Base-by-base conservation (phyloP, 495 filamentous ascomycete species). In the Neurospora sp. region DNA sequence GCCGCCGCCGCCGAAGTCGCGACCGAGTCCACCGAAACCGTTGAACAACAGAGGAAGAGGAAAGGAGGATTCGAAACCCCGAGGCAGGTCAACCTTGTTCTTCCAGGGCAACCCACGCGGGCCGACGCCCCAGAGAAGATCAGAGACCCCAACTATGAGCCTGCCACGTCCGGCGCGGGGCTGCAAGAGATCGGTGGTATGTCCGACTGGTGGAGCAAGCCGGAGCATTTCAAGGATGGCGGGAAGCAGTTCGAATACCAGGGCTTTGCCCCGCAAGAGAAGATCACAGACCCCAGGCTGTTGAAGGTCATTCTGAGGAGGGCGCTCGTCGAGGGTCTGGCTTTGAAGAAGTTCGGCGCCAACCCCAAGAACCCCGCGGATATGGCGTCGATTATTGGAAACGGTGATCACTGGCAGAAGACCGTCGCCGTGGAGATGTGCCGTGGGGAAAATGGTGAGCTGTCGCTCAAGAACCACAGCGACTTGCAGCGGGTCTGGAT, bases 291-390 rank as follows among this genome's bases (percentile, higher is more conserved):
- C 38, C 70, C 75, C 4, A 76, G 78, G 3, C 72, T 85, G 31
- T 75, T 88, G 16, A 81, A 83, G 73, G 78, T 78, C 42, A 73
- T 85, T 65, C 82, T 90, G 38, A 87, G 90, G 73, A 79, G 83
- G 70, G 89, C 90, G n/a, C 74, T 92, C 14, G 83, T 91, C 3
- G 90, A 92, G 80, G 83, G 86, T 0, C 82, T 88, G 44, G 84
- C 84, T 0, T 72, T 91, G 70, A 80, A 81, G 69, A 71, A 84
- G 72, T 81, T 79, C 12, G 85, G 82, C 20, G 70, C 72, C 35
- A 73, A 73, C 16, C 73, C 71, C 1, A 70, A 75, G n/a, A 70
- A 84, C 42, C 73, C 75, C 1, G 69, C 73, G 8, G 74, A 79
- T n/a, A 41, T 38, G 20, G 39, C 72, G 42, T 71, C 70, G 27